Evolutionary conservation across 2,329 filamentous ascomycete genomes (phyloP), one percentile per base, ranked within the genome.

Genomic region (Fusarium sp.): DNA sequence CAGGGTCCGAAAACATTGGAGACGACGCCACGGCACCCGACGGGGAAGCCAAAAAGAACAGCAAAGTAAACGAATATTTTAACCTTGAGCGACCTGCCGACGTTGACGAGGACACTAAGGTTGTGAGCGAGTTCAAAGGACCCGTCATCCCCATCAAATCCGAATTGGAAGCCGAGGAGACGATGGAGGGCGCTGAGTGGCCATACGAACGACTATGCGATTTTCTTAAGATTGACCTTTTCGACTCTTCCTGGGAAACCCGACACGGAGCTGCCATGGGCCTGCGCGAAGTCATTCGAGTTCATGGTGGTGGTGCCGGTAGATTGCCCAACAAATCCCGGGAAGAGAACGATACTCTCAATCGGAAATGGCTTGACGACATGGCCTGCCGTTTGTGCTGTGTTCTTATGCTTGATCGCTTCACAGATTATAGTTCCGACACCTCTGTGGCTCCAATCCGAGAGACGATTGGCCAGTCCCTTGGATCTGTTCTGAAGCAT

Each of bases 391-490:
- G 96, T 25, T 86, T 99, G 48, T 95, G 94, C 78, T 97, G 93
- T 76, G 94, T 99, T 52, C 90, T 99, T 73, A 97, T 99, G 90
- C 88, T 99, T 17, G 96, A 99, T 80, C 90, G 94, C 53, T 99
- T 99, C 76, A 96, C 94, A 57, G 96, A 99, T 76, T 99, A 97
- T 81, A 96, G 96, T 61, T 97, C 94, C 7, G 96, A 99, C 78
- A 99, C 93, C 53, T 97, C 96, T 1, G 94, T 99, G 40, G 96
- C 96, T 1, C 96, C 96, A 0, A 97, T 99, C 67, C 87, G 96
- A 68, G 96, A 99, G 81, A 97, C 94, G 0, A 92, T 97, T 40
- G 96, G 96, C 45, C 96, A 99, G 79, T 95, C 94, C 4, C 84
- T 99, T 15, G 96, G 95, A 72, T 93, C 95, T 14, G 88, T 96